Evolutionary conservation across 2,329 filamentous ascomycete genomes (phyloP).

Genomic region (Colletotrichum filicis): DNA sequence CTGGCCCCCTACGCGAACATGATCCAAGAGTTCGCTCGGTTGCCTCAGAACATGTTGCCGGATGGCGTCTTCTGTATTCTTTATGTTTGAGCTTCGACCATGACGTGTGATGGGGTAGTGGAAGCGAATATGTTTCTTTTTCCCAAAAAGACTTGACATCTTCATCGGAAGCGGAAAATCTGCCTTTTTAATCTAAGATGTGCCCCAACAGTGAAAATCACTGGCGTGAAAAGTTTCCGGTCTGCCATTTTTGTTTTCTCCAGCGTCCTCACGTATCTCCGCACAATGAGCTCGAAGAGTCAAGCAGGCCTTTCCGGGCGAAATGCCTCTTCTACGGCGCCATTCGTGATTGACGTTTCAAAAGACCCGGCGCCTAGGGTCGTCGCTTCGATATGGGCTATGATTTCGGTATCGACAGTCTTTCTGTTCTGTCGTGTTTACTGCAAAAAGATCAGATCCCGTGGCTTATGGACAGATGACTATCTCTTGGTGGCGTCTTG

Average conservation of each 20-base stretch:
- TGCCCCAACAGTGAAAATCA: background rate
- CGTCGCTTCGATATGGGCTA: conserved; percentile 30
- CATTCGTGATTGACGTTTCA: conserved; percentile 2
- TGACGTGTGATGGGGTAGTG: background rate
- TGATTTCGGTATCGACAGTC: conserved; percentile 22
- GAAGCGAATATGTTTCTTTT: background rate
- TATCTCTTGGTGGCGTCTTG: conserved; percentile 37
- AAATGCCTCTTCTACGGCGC: background rate
- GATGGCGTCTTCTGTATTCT: background rate
- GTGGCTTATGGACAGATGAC: conserved; percentile 39
- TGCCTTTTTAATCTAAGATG: background rate
- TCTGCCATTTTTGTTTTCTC: background rate
- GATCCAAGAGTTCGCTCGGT: background rate
- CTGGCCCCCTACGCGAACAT: background rate
- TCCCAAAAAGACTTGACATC: background rate
- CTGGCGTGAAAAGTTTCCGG: background rate
- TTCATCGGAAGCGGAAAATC: background rate
- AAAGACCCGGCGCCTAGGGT: conserved; percentile 24
- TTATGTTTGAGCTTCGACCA: background rate
- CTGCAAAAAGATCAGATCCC: conserved; percentile 35
- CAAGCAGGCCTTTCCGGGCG: background rate
- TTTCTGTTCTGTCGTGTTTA: conserved; percentile 38
- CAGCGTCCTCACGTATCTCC: background rate
- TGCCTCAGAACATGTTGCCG: background rate
- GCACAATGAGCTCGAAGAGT: background rate